phyloP scores from a whole-genome alignment of 2,329 filamentous ascomycete species.

The Fusarium setosum region DNA sequence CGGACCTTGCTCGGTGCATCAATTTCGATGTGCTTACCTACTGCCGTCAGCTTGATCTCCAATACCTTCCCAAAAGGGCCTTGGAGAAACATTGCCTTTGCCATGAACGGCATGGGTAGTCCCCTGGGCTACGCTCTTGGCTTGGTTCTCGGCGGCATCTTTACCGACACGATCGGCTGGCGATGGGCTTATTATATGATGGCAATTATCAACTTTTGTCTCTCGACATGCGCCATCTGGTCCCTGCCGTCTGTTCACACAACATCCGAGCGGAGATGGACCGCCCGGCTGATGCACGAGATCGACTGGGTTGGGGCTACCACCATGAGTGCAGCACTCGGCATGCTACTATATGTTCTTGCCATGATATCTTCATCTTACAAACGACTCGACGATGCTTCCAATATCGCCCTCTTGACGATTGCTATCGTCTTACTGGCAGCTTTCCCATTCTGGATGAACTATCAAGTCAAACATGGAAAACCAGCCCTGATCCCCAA shows the following conservation, averaged over 20 bases:
- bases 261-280: constrained; percentile 42
- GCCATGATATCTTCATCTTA: constrained; percentile 55
- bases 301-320: constrained; percentile 66
- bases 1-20: constrained; percentile 49
- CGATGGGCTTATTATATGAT: constrained; percentile 57
- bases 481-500: constrained; percentile 70
- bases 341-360: constrained; percentile 63
- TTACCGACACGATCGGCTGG: constrained; percentile 61
- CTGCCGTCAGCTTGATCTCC: constrained; percentile 51
- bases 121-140: constrained; percentile 61
- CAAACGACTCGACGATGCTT: constrained; percentile 51
- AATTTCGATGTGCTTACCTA: constrained; percentile 53
- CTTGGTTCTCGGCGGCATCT: constrained; percentile 61
- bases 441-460: constrained; percentile 66
- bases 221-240: constrained; percentile 52
- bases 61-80: constrained; percentile 50
- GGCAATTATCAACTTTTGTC: constrained; percentile 49
- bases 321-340: constrained; percentile 58
- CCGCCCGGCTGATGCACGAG: constrained; percentile 46
- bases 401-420: constrained; percentile 57
- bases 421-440: constrained; percentile 57
- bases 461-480: constrained; percentile 57
- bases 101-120: constrained; percentile 57
- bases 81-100: constrained; percentile 55
- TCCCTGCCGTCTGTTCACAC: constrained; percentile 45